Conservation (phyloP, 139 green algal species). For the Chlorella vulgaris region DNA sequence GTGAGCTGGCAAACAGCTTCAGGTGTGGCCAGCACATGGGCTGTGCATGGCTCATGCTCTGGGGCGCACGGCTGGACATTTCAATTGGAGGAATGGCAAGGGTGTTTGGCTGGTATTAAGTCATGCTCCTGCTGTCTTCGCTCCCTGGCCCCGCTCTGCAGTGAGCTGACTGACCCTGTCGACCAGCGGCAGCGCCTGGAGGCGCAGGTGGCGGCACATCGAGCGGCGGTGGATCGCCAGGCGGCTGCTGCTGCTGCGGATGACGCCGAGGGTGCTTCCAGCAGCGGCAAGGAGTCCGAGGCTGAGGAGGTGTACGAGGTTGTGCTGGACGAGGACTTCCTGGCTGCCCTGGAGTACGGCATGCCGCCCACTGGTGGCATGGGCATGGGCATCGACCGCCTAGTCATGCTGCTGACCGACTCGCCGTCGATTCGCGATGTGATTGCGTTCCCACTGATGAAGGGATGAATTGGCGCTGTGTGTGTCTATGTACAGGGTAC, state of each 20-base stretch:
- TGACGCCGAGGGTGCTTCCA: too few relatives aligned
- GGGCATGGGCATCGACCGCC: constrained; percentile 96
- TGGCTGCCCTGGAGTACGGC: constrained; percentile 95
- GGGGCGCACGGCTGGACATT: too few relatives aligned
- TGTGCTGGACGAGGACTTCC: constrained; percentile 94
- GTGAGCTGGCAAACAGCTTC: constrained; percentile 97
- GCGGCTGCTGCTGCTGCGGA: constrained; percentile 7
- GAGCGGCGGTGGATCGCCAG: constrained; percentile 19
- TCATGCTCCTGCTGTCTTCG: too few relatives aligned
- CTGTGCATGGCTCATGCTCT: too few relatives aligned
- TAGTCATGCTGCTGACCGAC: constrained; percentile 98
- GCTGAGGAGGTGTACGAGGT: constrained; percentile 80
- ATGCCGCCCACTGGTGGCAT: constrained; percentile 97
- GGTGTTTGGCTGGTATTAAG: too few relatives aligned
- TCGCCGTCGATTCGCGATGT: constrained; percentile 93
- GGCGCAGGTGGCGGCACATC: constrained; percentile 69
- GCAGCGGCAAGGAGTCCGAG: too few relatives aligned
- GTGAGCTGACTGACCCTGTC: constrained; percentile 95
- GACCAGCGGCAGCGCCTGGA: constrained; percentile 94
- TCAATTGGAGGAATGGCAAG: too few relatives aligned
- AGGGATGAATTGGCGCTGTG: constrained; percentile 42
- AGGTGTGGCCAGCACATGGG: constrained; percentile 22
- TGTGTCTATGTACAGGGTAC: neutral
- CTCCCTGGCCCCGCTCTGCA: constrained; percentile 11
- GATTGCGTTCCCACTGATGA: constrained; percentile 96